These are phyloP conservation scores for Aspergillus sp. DNA, from an alignment of 2,329 filamentous ascomycete species.

Conservation along the genomic window DNA sequence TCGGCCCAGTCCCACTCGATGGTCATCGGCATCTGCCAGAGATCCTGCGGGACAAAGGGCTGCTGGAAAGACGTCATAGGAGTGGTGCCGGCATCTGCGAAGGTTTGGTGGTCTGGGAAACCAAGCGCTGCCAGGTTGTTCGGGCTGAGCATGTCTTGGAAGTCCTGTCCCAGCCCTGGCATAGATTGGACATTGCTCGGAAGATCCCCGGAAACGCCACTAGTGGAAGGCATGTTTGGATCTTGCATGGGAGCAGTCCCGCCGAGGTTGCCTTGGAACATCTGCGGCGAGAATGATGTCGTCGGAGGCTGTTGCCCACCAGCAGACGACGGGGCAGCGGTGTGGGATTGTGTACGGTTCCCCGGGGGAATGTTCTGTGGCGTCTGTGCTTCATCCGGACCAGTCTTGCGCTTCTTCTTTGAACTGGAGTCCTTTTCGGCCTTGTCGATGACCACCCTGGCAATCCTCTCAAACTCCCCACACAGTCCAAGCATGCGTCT, in stretches of 20 bases:
- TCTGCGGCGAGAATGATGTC: conserved; percentile 17
- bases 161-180: conserved; percentile 24
- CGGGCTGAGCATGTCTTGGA: conserved; percentile 30
- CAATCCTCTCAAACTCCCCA: conserved; percentile 93
- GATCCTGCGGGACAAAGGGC: conserved; percentile 80
- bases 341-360: conserved; percentile 9
- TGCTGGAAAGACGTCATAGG: conserved; percentile 56
- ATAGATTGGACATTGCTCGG: conserved; percentile 19
- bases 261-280: conserved; percentile 15
- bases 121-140: conserved; percentile 23
- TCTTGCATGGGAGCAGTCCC: conserved; percentile 10
- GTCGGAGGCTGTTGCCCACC: conserved; percentile 6
- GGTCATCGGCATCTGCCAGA: conserved; percentile 94
- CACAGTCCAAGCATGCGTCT: conserved; percentile 90
- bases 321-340: conserved; percentile 11
- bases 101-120: conserved; percentile 22
- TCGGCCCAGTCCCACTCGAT: conserved; percentile 78
- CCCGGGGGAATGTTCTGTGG: conserved; percentile 13
- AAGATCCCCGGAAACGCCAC: conserved; percentile 15
- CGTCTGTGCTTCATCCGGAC: conserved; percentile 38
- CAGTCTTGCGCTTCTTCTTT: conserved; percentile 74
- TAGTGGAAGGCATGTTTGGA: conserved; percentile 14
- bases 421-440: conserved; percentile 74
- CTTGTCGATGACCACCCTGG: conserved; percentile 81
- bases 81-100: conserved; percentile 19